A percentile compares a stretch with the other conserved stretches of the same genome.
Conservation (phyloP, 371 early-diverging fungal species). For the Mortierella polycephala region DNA sequence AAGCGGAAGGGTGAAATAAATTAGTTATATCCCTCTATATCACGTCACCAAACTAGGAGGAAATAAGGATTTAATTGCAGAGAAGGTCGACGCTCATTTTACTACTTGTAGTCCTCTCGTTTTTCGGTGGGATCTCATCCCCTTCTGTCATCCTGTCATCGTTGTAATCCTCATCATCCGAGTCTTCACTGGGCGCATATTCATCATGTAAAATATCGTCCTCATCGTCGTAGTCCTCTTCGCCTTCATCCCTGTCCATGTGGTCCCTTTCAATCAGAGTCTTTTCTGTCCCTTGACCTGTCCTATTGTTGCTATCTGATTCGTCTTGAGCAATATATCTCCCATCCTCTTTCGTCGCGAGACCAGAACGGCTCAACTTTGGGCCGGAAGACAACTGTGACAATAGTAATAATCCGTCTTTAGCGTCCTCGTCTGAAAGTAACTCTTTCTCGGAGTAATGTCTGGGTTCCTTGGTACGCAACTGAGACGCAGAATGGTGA, state of each 20-base stretch:
- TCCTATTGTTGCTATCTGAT: neutral
- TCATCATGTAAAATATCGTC: conserved; percentile 10
- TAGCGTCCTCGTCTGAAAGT: conserved; percentile 28
- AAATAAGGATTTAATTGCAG: neutral
- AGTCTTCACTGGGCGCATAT: conserved; percentile 9
- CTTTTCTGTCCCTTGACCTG: no score
- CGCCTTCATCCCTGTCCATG: neutral
- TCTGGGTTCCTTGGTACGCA: neutral
- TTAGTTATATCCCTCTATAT: neutral
- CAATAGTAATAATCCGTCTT: conserved; percentile 27
- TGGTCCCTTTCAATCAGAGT: no score
- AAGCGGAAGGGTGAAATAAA: neutral
- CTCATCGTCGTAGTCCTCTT: neutral
- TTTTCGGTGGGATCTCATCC: neutral
- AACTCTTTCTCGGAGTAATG: neutral
- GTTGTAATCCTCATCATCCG: conserved; percentile 16
- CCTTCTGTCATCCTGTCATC: conserved; percentile 2
- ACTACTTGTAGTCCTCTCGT: neutral
- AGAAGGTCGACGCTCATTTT: conserved; percentile 20
- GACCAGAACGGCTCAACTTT: neutral
- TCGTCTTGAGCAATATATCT: neutral
- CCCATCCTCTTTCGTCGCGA: neutral
- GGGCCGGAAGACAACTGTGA: conserved; percentile 22
- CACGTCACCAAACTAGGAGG: neutral
- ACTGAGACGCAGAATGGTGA: neutral